Conservation (phyloP, 306 rosid species). For the Sesbania bispinosa region DNA sequence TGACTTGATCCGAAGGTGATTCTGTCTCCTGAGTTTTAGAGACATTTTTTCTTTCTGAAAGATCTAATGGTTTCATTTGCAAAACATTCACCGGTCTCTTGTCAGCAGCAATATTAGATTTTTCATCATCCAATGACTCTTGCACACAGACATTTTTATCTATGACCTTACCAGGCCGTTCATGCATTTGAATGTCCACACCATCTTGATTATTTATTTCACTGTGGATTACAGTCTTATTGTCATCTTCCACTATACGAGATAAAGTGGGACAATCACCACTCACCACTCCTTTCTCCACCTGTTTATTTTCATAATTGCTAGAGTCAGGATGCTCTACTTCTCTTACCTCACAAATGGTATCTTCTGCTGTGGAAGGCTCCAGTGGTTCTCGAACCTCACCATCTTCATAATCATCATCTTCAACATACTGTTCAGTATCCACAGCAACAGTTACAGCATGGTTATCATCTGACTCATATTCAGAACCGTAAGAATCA, state of each 20-base stretch:
- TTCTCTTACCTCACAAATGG: conserved; percentile 53
- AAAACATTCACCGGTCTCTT: conserved; percentile 24
- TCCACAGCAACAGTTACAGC: conserved; percentile 52
- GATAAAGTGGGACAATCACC: conserved; percentile 32
- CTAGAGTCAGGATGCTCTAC: conserved; percentile 33
- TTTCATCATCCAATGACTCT: conserved; percentile 40
- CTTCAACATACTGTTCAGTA: conserved; percentile 41
- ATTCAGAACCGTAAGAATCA: conserved; percentile 60
- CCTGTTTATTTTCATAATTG: conserved; percentile 33
- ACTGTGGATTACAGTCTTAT: conserved; percentile 16
- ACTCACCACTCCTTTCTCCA: conserved; percentile 32
- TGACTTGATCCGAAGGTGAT: conserved; percentile 23
- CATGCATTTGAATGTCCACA: conserved; percentile 30
- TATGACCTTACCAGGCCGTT: conserved; percentile 28
- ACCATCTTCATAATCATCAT: conserved; percentile 89
- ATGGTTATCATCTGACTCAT: conserved; percentile 76
- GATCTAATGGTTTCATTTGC: conserved; percentile 27
- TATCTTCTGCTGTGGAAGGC: conserved; percentile 37
- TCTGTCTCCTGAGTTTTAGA: conserved; percentile 32
- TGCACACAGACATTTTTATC: conserved; percentile 31
- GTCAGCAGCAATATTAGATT: conserved; percentile 23
- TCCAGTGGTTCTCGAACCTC: conserved; percentile 65
- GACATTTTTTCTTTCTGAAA: conserved; percentile 26
- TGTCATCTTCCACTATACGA: conserved; percentile 34
- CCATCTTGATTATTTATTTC: conserved; percentile 39